Evolutionary conservation across 257 asterid species (phyloP).

Genomic region (Jacaranda copaia): DNA sequence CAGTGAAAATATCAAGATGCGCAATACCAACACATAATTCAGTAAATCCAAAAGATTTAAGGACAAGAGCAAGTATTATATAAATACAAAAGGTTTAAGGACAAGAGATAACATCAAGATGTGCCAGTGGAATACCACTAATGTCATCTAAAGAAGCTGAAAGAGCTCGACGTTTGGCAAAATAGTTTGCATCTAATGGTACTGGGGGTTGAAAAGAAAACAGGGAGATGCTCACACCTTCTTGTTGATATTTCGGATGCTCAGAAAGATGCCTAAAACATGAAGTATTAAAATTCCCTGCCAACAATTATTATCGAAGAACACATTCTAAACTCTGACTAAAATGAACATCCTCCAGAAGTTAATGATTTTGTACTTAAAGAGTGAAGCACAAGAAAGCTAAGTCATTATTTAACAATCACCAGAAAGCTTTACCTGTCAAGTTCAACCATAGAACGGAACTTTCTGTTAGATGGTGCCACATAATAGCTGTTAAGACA

Average conservation of each 20-base stretch:
- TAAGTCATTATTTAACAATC: not conserved
- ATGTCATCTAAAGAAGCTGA: conserved; percentile 28
- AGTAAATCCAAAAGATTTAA: too few species aligned
- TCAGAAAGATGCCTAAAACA: conserved; percentile 60
- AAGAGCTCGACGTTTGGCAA: conserved; percentile 53
- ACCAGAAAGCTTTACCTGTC: conserved; percentile 31
- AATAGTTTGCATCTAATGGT: conserved; percentile 64
- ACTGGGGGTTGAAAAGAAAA: conserved; percentile 77
- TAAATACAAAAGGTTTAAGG: not conserved
- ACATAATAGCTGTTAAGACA: conserved; percentile 45
- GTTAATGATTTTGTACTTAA: not conserved
- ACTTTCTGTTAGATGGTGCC: conserved; percentile 46
- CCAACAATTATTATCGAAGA: not conserved
- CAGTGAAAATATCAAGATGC: too few species aligned
- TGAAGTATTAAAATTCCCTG: not conserved
- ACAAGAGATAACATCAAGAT: conserved; percentile 11
- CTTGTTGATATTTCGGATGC: conserved; percentile 51
- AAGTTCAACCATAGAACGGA: conserved; percentile 51
- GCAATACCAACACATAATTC: too few species aligned
- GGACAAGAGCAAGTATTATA: too few species aligned
- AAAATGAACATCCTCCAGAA: not conserved
- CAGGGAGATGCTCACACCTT: conserved; percentile 49
- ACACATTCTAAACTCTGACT: not conserved
- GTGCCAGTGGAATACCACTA: conserved; percentile 21
- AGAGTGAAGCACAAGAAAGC: not conserved